Conservation (phyloP, 768 basidiomycete species). For the Butyriboletus loyo region DNA sequence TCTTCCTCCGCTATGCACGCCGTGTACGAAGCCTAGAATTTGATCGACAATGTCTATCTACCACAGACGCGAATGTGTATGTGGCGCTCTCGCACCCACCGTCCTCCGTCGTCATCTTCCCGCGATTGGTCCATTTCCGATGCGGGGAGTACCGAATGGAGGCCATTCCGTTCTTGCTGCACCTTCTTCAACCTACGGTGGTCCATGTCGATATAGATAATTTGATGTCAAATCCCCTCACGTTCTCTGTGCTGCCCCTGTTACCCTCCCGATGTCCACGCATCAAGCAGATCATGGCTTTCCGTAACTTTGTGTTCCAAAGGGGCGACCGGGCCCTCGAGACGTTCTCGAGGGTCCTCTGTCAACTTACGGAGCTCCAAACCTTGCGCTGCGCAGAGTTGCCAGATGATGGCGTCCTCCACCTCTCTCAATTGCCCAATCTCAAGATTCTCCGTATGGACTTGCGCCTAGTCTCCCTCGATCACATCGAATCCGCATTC, state of each 20-base stretch:
- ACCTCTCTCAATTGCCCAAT: slow-evolving; percentile 21
- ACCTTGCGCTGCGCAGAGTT: slow-evolving; percentile 27
- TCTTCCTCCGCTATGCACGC: slow-evolving; percentile 28
- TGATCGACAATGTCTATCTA: slow-evolving; percentile 24
- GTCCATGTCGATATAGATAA: slow-evolving; percentile 30
- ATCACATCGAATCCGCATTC: slow-evolving; percentile 15
- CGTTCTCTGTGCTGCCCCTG: slow-evolving; percentile 14
- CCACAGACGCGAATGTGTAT: slow-evolving; percentile 24
- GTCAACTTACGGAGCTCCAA: slow-evolving; percentile 21
- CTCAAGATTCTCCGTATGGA: slow-evolving; percentile 26
- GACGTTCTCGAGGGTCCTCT: slow-evolving; percentile 22
- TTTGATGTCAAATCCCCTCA: slow-evolving; percentile 26
- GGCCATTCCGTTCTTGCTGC: slow-evolving; percentile 23
- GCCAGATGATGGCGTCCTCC: slow-evolving; percentile 21
- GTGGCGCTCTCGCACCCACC: slow-evolving; percentile 15
- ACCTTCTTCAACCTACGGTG: slow-evolving; percentile 25
- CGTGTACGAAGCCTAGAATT: slow-evolving; percentile 32
- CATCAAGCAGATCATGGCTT: slow-evolving; percentile 28
- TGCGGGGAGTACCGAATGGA: slow-evolving; percentile 24
- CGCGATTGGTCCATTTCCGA: slow-evolving; percentile 27
- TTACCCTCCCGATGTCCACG: slow-evolving; percentile 23
- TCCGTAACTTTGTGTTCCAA: slow-evolving; percentile 28
- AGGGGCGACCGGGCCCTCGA: slow-evolving; percentile 24
- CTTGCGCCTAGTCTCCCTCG: slow-evolving; percentile 23
- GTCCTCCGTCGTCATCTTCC: slow-evolving; percentile 18